Base-by-base conservation (phyloP, 306 rosid genomes). In the Betula pendula region DNA sequence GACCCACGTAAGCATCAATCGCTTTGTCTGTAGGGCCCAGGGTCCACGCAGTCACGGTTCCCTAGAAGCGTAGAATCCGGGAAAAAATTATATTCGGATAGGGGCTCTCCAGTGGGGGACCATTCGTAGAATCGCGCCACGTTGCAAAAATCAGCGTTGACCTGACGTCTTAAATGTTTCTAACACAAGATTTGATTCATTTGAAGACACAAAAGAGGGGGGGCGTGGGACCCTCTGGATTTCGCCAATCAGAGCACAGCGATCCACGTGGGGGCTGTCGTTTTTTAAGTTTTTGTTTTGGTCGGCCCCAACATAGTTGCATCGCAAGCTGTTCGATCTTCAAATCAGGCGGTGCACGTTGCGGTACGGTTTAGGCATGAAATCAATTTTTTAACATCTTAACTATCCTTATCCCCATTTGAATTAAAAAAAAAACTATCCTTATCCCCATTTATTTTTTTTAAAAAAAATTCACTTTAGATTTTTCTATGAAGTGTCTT, bases 241-340 rank as follows among this genome's bases (percentile, higher is more conserved):
- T 53, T 40, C n/a, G 44, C 81, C 74, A 76, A 35, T 70, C 42
- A 63, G 53, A 43, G 25, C 53, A 44, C 43, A 45, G 9, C 6
- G 27, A 52, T 74, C 76, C 85, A 82, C 82, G 72, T 77, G 72
- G 70, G 70, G 42, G 42, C 42, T 38, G 42, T 38, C 42, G 6
- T 6, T 38, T 38, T 5, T 38, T 6, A 38, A 1, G 6, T 6
- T 5, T 38, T 38, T 6, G 8, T 38, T 29, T 33, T 56, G 70
- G 56, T 53, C 68, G 70, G 71, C 70, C 76, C 79, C 45, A 22
- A 68, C 62, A 5, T 29, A 38, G 8, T 38, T 38, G 7, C 42
- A 38, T 5, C 42, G 6, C 42, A 38, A 38, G 42, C 8, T 38
- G 42, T 38, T 6, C 8, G 8, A 38, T 38, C 42, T 38, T 38